These are phyloP conservation scores for Penicillium goetzii DNA, from an alignment of 495 filamentous ascomycete species.

Conservation along the genomic window DNA sequence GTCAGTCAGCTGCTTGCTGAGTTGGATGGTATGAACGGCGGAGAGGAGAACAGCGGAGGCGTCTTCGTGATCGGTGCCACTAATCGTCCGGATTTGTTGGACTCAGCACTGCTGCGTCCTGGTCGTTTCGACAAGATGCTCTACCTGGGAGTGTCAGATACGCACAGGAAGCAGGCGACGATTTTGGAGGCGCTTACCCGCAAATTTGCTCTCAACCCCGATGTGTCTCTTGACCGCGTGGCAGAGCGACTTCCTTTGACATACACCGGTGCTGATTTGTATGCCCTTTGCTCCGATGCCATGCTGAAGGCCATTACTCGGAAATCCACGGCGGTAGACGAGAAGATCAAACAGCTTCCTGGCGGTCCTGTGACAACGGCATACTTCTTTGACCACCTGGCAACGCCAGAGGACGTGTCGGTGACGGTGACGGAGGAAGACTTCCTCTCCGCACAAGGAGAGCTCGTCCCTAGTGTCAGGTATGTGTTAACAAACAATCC, in stretches of 20 bases:
- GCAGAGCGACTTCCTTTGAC: slow-evolving; percentile 86
- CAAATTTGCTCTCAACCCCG: slow-evolving; percentile 83
- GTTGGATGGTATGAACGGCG: slow-evolving; percentile 95
- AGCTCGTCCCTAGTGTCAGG: slow-evolving; percentile 89
- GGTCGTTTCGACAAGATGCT: slow-evolving; percentile 99
- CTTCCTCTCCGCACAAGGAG: slow-evolving; percentile 75
- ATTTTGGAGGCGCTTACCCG: slow-evolving; percentile 93
- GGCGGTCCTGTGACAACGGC: slow-evolving; percentile 73
- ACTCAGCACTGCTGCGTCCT: slow-evolving; percentile 86
- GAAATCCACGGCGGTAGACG: slow-evolving; percentile 81
- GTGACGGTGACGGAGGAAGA: slow-evolving; percentile 89
- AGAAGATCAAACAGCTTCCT: slow-evolving; percentile 68
- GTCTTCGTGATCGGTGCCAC: slow-evolving; percentile 98
- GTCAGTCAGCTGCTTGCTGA: slow-evolving; percentile 94
- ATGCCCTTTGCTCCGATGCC: slow-evolving; percentile 93
- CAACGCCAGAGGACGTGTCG: slow-evolving; percentile 76
- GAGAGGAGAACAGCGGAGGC: slow-evolving; percentile 79
- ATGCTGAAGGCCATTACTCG: slow-evolving; percentile 98
- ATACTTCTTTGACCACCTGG: slow-evolving; percentile 92
- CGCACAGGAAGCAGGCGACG: slow-evolving; percentile 92
- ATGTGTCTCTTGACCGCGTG: slow-evolving; percentile 72
- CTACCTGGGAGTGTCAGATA: slow-evolving; percentile 93
- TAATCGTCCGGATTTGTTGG: slow-evolving; percentile 90
- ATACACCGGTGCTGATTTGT: slow-evolving; percentile 96
- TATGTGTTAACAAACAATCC: slow-evolving; percentile 35